These are phyloP conservation scores for Castanea sativa DNA, from an alignment of 306 rosid genomes.

Conservation along the genomic window DNA sequence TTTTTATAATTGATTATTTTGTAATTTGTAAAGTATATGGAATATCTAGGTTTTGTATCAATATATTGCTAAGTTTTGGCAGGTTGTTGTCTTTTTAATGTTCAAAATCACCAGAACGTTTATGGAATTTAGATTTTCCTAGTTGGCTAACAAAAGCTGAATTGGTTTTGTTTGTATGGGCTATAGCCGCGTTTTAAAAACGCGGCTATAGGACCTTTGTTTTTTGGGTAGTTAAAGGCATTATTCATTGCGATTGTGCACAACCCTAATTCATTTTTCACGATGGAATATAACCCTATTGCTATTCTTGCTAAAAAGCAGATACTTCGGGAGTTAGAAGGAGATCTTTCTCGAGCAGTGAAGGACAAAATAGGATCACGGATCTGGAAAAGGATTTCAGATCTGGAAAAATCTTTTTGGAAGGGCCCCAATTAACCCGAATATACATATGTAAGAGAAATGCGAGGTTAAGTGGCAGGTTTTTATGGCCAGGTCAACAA, in stretches of 20 bases:
- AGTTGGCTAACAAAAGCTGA: too few species aligned
- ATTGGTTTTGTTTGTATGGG: accelerated
- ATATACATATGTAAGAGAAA: too few species aligned
- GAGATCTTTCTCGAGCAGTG: slow-evolving; percentile 15
- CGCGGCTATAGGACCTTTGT: too few species aligned
- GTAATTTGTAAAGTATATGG: background rate
- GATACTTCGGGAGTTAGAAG: slow-evolving; percentile 43
- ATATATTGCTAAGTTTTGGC: background rate
- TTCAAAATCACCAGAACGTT: background rate
- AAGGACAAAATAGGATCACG: too few species aligned
- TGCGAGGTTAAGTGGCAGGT: too few species aligned
- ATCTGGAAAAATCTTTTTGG: too few species aligned
- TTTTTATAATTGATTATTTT: background rate
- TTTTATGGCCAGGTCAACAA: accelerated
- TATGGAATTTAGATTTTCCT: background rate
- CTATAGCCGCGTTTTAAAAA: too few species aligned
- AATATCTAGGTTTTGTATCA: background rate
- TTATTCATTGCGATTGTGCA: too few species aligned
- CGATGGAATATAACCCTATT: background rate
- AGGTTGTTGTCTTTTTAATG: background rate
- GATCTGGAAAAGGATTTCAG: too few species aligned
- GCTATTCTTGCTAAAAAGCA: background rate
- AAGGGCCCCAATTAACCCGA: too few species aligned
- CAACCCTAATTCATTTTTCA: background rate
- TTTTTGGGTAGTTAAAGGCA: too few species aligned